Evolutionary conservation across 2,329 filamentous ascomycete genomes (phyloP).

Genomic region (Botryotinia convoluta): DNA sequence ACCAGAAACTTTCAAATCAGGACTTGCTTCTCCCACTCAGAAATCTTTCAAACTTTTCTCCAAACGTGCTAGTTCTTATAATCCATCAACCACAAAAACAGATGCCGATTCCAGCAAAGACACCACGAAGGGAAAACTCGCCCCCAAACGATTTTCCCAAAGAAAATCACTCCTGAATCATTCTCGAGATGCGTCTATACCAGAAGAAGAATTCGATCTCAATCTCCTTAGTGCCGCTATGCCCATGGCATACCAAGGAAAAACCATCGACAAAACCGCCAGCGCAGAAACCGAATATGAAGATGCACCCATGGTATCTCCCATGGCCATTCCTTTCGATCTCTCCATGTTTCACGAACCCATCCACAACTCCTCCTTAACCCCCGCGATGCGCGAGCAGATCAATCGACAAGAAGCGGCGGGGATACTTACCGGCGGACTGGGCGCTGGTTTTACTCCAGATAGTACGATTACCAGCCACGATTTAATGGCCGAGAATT

Average conservation of each 20-base stretch:
- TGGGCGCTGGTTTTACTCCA: constrained; percentile 53
- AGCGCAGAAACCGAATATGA: constrained; percentile 28
- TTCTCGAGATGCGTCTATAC: constrained; percentile 29
- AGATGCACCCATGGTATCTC: constrained; percentile 22
- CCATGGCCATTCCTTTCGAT: constrained; percentile 27
- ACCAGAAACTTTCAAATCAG: constrained; percentile 28
- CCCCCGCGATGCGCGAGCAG: constrained; percentile 28
- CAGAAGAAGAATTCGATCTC: constrained; percentile 36
- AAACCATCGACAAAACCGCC: constrained; percentile 27
- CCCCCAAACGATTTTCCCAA: constrained; percentile 24
- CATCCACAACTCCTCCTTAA: constrained; percentile 22
- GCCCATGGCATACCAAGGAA: constrained; percentile 29
- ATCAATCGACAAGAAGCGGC: constrained; percentile 46
- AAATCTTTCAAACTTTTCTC: background rate
- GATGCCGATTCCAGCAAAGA: background rate
- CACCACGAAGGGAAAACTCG: background rate
- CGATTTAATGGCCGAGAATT: constrained; percentile 46
- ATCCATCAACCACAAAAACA: background rate
- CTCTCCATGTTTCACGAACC: constrained; percentile 35
- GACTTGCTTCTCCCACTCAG: constrained; percentile 24
- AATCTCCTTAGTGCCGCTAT: constrained; percentile 31
- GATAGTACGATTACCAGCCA: constrained; percentile 48
- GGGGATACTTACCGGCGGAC: constrained; percentile 56
- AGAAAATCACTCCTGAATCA: constrained; percentile 28
- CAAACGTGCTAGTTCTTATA: constrained; percentile 3